Evolutionary conservation across 495 filamentous ascomycete genomes (phyloP), one percentile per base, ranked within the genome.

Genomic region (Diplogelasinospora grovesii): DNA sequence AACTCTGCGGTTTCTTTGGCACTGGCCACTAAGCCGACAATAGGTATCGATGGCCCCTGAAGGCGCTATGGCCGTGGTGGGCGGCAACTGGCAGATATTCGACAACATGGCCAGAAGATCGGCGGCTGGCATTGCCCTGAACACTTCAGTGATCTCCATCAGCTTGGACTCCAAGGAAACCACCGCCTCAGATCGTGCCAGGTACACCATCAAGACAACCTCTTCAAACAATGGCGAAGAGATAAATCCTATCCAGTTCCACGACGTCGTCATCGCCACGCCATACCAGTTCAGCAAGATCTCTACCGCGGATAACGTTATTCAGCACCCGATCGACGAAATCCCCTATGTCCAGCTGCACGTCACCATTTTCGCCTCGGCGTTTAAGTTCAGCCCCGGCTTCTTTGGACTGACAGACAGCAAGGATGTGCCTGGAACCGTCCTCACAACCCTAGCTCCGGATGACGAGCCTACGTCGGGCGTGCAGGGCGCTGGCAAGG

Each of bases 41-140:
- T 31, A 67, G 64, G 58, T 71, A 28, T 60, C 68, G 2, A 86
- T 97, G 86, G 85, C 89, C 1, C 81, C 88, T 0, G 83, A 92
- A 35, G 86, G 87, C 4, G 86, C 89, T 0, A 77, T 89, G 50
- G 63, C 81, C 4, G 73, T 98, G 5, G 63, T 77, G 6, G 89
- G 89, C 2, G 92, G 92, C 2, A 99, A 99, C 52, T 99, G 89
- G 90, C 81, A 78, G 56, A 96, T 97, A 28, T 99, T 99, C 53
- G 74, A 78, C 2, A 68, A 75, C 14, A 95, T 95, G 85, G 63
- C 87, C 8, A 68, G 79, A 24, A 62, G 68, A 4, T 77, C 86
- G 6, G 59, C 65, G 1, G 82, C 84, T 1, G 57, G 71, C 5
- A 39, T 87, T 4, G 59, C 61, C 3, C 63, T 93, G n/a, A 83